A percentile compares a stretch with the other conserved stretches of the same genome.
phyloP scores from a whole-genome alignment of 768 basidiomycete genomes.

The Asterophora lycoperdoides region DNA sequence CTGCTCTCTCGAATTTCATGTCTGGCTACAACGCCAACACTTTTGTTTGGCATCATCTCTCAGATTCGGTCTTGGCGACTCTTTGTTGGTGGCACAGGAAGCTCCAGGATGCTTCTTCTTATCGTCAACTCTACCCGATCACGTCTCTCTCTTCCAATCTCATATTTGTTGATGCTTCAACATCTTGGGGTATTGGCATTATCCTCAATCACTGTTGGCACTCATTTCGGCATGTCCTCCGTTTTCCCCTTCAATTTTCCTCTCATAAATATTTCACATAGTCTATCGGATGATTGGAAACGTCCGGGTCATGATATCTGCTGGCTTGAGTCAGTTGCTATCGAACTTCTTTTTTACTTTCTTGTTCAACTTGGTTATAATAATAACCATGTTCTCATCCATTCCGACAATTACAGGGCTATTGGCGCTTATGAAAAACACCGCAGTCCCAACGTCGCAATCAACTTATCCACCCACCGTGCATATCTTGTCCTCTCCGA shows the following conservation, averaged over 20 bases:
- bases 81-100: slow-evolving; percentile 27
- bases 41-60: slow-evolving; percentile 12
- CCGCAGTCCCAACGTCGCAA: too few species aligned
- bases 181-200: too few species aligned
- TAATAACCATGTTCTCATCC: slow-evolving; percentile 5
- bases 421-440: slow-evolving; percentile 1
- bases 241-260: too few species aligned
- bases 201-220: slow-evolving; percentile 25
- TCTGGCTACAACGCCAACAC: slow-evolving; percentile 16
- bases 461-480: too few species aligned
- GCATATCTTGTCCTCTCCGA: background rate
- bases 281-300: slow-evolving; percentile 16
- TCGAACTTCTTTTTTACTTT: slow-evolving; percentile 19
- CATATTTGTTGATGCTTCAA: slow-evolving; percentile 36
- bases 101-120: background rate
- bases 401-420: background rate
- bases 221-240: too few species aligned
- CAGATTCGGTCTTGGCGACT: slow-evolving; percentile 17
- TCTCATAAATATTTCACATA: too few species aligned
- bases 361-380: slow-evolving; percentile 11
- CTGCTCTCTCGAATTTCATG: slow-evolving; percentile 23
- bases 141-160: slow-evolving; percentile 7
- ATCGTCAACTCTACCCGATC: slow-evolving; percentile 13
- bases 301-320: slow-evolving; percentile 20
- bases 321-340: slow-evolving; percentile 23